These are phyloP conservation scores for Aspergillus indologenus DNA, from an alignment of 495 filamentous ascomycete genomes.

Conservation along the genomic window DNA sequence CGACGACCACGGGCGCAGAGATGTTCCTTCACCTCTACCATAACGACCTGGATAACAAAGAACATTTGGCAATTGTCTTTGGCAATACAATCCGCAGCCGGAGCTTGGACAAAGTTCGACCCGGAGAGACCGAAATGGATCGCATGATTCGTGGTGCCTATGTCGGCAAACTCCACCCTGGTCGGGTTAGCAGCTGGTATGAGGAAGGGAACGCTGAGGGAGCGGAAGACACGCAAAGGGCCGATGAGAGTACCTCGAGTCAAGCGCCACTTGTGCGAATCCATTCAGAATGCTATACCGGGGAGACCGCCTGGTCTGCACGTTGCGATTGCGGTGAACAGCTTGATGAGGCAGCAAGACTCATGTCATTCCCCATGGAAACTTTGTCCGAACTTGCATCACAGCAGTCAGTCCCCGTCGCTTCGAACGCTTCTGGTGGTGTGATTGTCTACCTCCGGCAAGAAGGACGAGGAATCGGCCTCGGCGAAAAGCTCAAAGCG, in stretches of 20 bases:
- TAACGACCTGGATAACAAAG: slow-evolving; percentile 90
- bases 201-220: slow-evolving; percentile 30
- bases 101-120: slow-evolving; percentile 72
- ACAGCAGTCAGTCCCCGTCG: slow-evolving; percentile 38
- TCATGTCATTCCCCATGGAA: slow-evolving; percentile 78
- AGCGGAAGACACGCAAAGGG: not conserved
- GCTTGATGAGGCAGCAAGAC: slow-evolving; percentile 87
- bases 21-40: slow-evolving; percentile 97
- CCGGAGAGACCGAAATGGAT: slow-evolving; percentile 93
- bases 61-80: slow-evolving; percentile 98
- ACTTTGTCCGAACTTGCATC: slow-evolving; percentile 34
- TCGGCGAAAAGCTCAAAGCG: slow-evolving; percentile 93
- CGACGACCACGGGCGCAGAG: slow-evolving; percentile 83
- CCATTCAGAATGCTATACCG: slow-evolving; percentile 98
- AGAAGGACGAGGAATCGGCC: slow-evolving; percentile 91
- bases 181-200: slow-evolving; percentile 67
- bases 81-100: slow-evolving; percentile 76
- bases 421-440: slow-evolving; percentile 63
- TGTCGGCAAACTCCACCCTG: slow-evolving; percentile 80
- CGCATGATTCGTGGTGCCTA: slow-evolving; percentile 95
- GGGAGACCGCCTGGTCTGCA: slow-evolving; percentile 96
- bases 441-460: slow-evolving; percentile 94
- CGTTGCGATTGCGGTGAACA: slow-evolving; percentile 98
- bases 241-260: slow-evolving; percentile 18
- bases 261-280: slow-evolving; percentile 79